phyloP scores from a whole-genome alignment of 768 basidiomycete species.

The Mycena vulgaris region DNA sequence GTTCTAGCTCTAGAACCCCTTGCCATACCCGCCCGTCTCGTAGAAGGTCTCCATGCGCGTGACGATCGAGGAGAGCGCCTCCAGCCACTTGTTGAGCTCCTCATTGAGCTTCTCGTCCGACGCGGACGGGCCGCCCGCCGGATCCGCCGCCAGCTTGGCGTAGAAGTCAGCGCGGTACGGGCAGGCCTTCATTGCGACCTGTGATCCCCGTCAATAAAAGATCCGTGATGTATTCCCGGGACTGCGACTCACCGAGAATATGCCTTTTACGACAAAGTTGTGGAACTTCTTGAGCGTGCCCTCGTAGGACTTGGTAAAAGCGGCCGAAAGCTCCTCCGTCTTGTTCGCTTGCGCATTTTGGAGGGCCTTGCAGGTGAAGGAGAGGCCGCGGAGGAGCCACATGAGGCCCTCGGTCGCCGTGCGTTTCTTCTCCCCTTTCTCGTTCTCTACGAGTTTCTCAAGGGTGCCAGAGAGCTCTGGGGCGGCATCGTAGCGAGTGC shows the following conservation, averaged over 20 bases:
- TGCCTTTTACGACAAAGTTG: slow-evolving; percentile 78
- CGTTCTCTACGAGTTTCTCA: slow-evolving; percentile 86
- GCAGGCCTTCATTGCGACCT: slow-evolving; percentile 79
- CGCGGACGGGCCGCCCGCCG: slow-evolving; percentile 63
- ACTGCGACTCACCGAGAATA: slow-evolving; percentile 66
- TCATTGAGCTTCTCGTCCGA: slow-evolving; percentile 66
- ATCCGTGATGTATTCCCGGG: neutral
- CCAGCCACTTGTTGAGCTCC: slow-evolving; percentile 80
- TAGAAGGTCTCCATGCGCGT: slow-evolving; percentile 72
- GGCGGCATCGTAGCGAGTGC: slow-evolving; percentile 79
- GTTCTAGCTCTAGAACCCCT: slow-evolving; percentile 56
- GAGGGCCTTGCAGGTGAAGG: slow-evolving; percentile 90
- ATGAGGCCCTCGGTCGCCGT: slow-evolving; percentile 92
- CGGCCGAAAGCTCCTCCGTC: slow-evolving; percentile 72
- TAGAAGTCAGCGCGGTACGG: slow-evolving; percentile 80
- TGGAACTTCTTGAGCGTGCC: slow-evolving; percentile 89
- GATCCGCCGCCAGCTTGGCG: slow-evolving; percentile 73
- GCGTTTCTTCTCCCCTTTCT: slow-evolving; percentile 89
- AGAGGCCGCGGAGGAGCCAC: slow-evolving; percentile 94
- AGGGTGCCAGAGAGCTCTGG: slow-evolving; percentile 81
- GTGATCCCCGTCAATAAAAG: slow-evolving; percentile 18
- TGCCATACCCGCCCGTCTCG: slow-evolving; percentile 69
- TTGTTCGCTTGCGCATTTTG: slow-evolving; percentile 78
- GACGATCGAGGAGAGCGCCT: slow-evolving; percentile 70
- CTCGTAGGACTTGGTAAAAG: slow-evolving; percentile 89